phyloP scores from a whole-genome alignment of 495 filamentous ascomycete species.

The Tuber borchii region DNA sequence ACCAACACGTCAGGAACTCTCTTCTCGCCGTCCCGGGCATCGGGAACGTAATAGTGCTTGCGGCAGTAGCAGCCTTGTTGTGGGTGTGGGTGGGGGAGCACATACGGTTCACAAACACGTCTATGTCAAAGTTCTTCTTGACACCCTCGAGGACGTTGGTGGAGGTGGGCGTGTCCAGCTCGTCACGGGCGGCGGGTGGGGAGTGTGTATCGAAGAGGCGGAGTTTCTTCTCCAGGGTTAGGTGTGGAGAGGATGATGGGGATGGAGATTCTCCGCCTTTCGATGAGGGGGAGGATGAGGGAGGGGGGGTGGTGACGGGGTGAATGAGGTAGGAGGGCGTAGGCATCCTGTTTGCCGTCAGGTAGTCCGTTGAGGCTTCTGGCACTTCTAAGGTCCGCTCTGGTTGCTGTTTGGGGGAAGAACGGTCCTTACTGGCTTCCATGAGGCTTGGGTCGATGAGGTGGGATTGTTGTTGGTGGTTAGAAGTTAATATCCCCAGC shows the following conservation, averaged over 20 bases:
- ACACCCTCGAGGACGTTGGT: conserved; percentile 16
- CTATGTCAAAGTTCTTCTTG: conserved; percentile 32
- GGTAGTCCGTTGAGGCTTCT: conserved; percentile 7
- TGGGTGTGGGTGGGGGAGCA: not conserved
- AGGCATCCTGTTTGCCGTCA: not conserved
- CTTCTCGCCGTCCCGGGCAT: conserved; percentile 35
- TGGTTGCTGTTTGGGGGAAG: not conserved
- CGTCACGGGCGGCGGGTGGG: conserved; percentile 2
- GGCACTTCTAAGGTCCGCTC: conserved; percentile 4
- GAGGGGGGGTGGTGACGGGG: conserved; percentile 9
- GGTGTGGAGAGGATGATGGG: not conserved
- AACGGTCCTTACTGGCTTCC: conserved; percentile 2
- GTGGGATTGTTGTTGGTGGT: not conserved
- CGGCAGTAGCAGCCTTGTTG: conserved; percentile 19
- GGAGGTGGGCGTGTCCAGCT: conserved; percentile 19
- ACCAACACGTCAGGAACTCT: not conserved
- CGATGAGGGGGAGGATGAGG: conserved; percentile 16
- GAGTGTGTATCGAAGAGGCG: conserved; percentile 14
- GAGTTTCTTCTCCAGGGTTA: conserved; percentile 4
- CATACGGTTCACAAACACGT: conserved; percentile 40
- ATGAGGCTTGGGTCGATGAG: conserved; percentile 38
- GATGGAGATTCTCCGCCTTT: conserved; percentile 5
- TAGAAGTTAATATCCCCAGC: conserved; percentile 47
- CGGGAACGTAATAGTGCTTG: conserved; percentile 17
- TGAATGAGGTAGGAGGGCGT: conserved; percentile 10